Evolutionary conservation across 345 rosid species (phyloP).

Genomic region (Eucalyptus cloeziana): DNA sequence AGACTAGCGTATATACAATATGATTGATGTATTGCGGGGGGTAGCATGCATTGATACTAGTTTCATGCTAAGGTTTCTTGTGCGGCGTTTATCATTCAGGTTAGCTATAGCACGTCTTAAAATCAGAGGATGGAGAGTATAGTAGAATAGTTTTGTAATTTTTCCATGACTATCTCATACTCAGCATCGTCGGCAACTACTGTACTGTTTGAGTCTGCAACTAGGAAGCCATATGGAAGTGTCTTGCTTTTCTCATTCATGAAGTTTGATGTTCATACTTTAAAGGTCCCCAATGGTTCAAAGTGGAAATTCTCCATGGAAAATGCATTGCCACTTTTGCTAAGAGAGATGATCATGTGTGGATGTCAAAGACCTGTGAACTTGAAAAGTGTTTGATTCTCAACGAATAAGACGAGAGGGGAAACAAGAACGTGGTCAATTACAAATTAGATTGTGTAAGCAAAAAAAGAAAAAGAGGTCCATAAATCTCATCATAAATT

Average conservation of each 20-base stretch:
- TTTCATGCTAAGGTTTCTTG: background rate
- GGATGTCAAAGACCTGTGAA: background rate
- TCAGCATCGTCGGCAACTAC: background rate
- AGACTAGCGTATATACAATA: background rate
- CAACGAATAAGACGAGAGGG: background rate
- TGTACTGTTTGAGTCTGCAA: fast-evolving
- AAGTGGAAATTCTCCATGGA: background rate
- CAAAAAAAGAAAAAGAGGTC: background rate
- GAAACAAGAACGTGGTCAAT: background rate
- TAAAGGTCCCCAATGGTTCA: background rate
- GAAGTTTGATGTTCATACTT: background rate
- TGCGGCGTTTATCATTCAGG: background rate
- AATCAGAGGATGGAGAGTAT: background rate
- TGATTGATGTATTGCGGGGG: slow-evolving; percentile 63
- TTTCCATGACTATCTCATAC: background rate
- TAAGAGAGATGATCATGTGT: background rate
- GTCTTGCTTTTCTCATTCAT: background rate
- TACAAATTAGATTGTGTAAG: background rate
- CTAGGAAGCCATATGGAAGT: background rate
- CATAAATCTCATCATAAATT: background rate
- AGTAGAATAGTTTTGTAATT: background rate
- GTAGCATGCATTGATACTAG: background rate
- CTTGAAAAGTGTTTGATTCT: background rate
- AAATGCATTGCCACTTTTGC: background rate
- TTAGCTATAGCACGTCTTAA: background rate